These are phyloP conservation scores for Kodamaea fukazawae DNA, from an alignment of 805 yeast species.

Conservation along the genomic window DNA sequence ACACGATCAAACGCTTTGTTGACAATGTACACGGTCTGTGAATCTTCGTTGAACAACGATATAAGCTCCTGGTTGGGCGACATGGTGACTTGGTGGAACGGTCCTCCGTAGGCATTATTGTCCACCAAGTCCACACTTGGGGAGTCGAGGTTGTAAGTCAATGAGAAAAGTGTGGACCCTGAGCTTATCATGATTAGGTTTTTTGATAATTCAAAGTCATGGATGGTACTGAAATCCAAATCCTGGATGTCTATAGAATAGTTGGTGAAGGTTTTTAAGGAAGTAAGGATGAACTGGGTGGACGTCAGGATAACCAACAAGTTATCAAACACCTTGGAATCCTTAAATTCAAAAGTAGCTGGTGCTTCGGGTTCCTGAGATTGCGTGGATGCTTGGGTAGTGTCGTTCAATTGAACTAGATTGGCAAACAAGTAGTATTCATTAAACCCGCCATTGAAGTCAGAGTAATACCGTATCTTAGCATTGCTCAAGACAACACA, in stretches of 20 bases:
- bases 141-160: conserved; percentile 23
- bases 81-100: conserved; percentile 39
- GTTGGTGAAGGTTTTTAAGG: conserved; percentile 26
- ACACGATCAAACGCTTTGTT: conserved; percentile 45
- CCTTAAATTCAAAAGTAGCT: too few relatives aligned
- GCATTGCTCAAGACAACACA: conserved; percentile 55
- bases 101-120: conserved; percentile 46
- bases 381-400: conserved; percentile 8
- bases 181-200: conserved; percentile 25
- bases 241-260: conserved; percentile 32
- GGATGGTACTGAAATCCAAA: conserved; percentile 19
- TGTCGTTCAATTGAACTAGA: conserved; percentile 6
- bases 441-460: conserved; percentile 64
- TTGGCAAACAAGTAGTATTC: conserved; percentile 35
- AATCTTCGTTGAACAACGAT: conserved; percentile 40
- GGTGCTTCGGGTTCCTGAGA: too few relatives aligned
- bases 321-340: too few relatives aligned
- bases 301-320: too few relatives aligned
- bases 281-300: too few relatives aligned
- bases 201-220: conserved; percentile 18
- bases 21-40: conserved; percentile 48
- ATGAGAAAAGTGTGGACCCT: conserved; percentile 24
- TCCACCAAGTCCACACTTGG: conserved; percentile 30
- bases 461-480: conserved; percentile 55
- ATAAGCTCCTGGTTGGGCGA: conserved; percentile 60